Evolutionary conservation across 129 eudicot species (phyloP).

Genomic region (Ambrosia trifida): DNA sequence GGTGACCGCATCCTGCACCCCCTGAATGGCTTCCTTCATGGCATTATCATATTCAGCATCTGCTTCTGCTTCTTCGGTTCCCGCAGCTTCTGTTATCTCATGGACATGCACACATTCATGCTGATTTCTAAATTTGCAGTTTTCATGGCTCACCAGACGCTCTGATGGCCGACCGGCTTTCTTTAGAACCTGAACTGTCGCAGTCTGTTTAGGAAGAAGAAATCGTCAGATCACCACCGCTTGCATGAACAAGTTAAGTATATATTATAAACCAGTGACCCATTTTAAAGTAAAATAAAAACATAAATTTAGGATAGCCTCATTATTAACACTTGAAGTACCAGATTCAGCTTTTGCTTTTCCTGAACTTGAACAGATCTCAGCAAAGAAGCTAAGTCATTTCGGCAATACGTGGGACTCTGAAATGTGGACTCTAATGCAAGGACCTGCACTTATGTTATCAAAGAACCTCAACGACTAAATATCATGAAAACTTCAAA

Average conservation of each 20-base stretch:
- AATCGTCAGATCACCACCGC: not conserved
- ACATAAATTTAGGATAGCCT: not conserved
- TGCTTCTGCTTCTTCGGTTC: constrained; percentile 98
- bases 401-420: constrained; percentile 67
- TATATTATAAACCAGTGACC: too few relatives aligned
- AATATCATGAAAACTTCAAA: constrained; percentile 12
- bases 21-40: constrained; percentile 80
- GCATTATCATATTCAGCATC: constrained; percentile 90
- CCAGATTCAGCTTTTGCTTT: constrained; percentile 89
- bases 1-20: constrained; percentile 86
- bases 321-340: constrained; percentile 22
- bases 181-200: constrained; percentile 87
- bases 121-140: constrained; percentile 66
- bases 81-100: constrained; percentile 91
- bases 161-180: constrained; percentile 97
- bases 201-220: constrained; percentile 51
- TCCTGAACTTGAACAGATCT: constrained; percentile 89
- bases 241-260: too few relatives aligned
- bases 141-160: constrained; percentile 83
- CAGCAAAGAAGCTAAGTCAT: constrained; percentile 74
- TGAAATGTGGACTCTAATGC: constrained; percentile 73
- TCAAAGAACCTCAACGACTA: constrained; percentile 15
- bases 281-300: too few relatives aligned
- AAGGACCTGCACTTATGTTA: constrained; percentile 58
- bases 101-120: constrained; percentile 92